phyloP scores from a whole-genome alignment of 257 asterid genomes.

The Penstemon eatonii region DNA sequence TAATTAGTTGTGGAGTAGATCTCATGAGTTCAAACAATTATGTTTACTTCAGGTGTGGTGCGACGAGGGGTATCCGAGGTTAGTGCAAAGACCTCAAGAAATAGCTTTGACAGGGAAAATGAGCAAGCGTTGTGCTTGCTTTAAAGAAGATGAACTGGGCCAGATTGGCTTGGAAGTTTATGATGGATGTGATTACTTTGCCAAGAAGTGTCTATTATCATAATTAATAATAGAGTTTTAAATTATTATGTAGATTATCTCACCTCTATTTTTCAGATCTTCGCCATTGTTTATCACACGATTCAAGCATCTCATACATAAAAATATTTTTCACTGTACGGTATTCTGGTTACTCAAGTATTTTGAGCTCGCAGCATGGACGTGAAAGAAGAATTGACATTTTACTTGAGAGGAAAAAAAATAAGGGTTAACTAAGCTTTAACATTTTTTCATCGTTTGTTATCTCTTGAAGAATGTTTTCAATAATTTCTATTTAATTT shows the following conservation, averaged over 20 bases:
- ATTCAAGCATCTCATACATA: no score
- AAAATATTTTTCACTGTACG: no score
- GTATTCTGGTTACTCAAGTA: no score
- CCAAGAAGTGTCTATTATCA: slow-evolving; percentile 50
- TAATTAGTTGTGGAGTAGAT: not conserved
- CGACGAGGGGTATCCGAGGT: slow-evolving; percentile 88
- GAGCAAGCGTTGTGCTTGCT: slow-evolving; percentile 88
- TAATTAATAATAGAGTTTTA: slow-evolving; percentile 11
- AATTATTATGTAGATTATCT: not conserved
- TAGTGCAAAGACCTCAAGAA: slow-evolving; percentile 79
- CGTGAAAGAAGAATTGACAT: no score
- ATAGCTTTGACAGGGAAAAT: slow-evolving; percentile 87
- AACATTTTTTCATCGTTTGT: no score
- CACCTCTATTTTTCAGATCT: no score
- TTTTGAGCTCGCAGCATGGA: no score
- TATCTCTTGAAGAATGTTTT: no score
- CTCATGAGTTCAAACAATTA: slow-evolving; percentile 4
- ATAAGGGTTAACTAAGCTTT: no score
- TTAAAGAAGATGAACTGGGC: slow-evolving; percentile 65
- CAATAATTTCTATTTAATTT: no score
- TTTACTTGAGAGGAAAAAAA: no score
- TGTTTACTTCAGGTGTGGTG: slow-evolving; percentile 78
- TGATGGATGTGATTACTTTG: slow-evolving; percentile 62
- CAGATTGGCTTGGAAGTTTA: slow-evolving; percentile 72
- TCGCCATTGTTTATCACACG: no score